phyloP scores from a whole-genome alignment of 192 early-diverging fungal genomes.

The Coemansia sp. region DNA sequence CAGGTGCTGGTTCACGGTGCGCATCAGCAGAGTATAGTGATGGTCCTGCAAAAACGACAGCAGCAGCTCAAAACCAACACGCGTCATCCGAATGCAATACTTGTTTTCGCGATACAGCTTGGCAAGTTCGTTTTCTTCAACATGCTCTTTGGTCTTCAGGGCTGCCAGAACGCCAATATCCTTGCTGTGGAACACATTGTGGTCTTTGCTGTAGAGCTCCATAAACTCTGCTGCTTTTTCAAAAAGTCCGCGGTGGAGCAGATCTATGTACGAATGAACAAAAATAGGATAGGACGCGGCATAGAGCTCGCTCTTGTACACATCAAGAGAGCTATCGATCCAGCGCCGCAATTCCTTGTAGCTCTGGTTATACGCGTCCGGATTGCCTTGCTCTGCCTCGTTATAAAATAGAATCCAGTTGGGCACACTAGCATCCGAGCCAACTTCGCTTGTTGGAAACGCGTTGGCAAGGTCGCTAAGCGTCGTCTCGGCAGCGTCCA shows the following conservation, averaged over 20 bases:
- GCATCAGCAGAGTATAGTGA: constrained; percentile 81
- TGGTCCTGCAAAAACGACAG: constrained; percentile 92
- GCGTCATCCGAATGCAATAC: constrained; percentile 82
- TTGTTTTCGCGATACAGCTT: constrained; percentile 78
- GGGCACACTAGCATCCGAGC: constrained; percentile 60
- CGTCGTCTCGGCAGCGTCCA: constrained; percentile 45
- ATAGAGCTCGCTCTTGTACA: constrained; percentile 89
- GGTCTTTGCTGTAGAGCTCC: constrained; percentile 72
- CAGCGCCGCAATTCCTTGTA: constrained; percentile 79
- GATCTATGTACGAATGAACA: constrained; percentile 87
- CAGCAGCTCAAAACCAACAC: constrained; percentile 86
- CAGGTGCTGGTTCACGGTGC: constrained; percentile 90
- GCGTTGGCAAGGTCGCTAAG: constrained; percentile 47
- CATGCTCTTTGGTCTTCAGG: constrained; percentile 73
- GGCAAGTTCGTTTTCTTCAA: constrained; percentile 78
- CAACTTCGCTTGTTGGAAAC: constrained; percentile 48
- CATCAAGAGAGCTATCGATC: constrained; percentile 93
- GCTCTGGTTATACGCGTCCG: constrained; percentile 77
- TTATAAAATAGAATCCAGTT: constrained; percentile 68
- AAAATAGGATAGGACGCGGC: constrained; percentile 88
- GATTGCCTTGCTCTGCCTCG: constrained; percentile 74
- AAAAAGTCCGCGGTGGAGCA: constrained; percentile 58
- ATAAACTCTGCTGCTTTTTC: constrained; percentile 66
- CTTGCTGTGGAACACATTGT: constrained; percentile 69
- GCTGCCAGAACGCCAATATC: constrained; percentile 70